Evolutionary conservation across 805 yeast genomes (phyloP), one percentile per base, ranked within the genome.

Genomic region (Pichia heedii): DNA sequence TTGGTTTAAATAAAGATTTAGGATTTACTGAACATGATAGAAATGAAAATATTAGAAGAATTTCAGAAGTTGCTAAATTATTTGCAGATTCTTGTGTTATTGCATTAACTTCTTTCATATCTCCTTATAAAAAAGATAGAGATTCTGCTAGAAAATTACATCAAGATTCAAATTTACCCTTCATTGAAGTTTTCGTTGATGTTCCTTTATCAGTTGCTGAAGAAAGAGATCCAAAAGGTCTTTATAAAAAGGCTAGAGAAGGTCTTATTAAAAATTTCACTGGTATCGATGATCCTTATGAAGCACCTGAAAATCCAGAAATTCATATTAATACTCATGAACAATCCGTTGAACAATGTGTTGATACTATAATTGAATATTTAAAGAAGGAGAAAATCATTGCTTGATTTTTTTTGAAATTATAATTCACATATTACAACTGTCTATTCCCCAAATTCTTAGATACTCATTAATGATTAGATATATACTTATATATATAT

Each of bases 131-230:
- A 55, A 73, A 73, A 42, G 97, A 90, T 63, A 78, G 97, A 65
- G 79, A 77, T 43, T 75, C 73, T 52, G 97, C 96, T 29, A 79
- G 97, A 60, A 79, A 82, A 60, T 70, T 89, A 50, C 97, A 89
- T 62, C 77, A 74, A 50, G 77, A 78, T 47, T 77, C 81, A 51
- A 74, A 74, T 35, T 68, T 90, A 49, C 90, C 95, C 42, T 89
- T 89, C 57, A 76, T 89, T 43, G 97, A 89, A 69, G 94, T 90
- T 9, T 88, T 68, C 53, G 90, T 89, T 32, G 96, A 89, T 62
- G 97, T 88, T 37, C 97, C 97, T 30, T 72, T 90, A 41, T 88
- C 82, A 57, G 87, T 90, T 49, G 97, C 97, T 40, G 97, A 90
- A 71, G 76, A 86, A 65, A 85, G 97, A 69, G 97, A 90, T 65